These are phyloP conservation scores for Rosa lucieae DNA, from an alignment of 306 rosid species.

Conservation along the genomic window DNA sequence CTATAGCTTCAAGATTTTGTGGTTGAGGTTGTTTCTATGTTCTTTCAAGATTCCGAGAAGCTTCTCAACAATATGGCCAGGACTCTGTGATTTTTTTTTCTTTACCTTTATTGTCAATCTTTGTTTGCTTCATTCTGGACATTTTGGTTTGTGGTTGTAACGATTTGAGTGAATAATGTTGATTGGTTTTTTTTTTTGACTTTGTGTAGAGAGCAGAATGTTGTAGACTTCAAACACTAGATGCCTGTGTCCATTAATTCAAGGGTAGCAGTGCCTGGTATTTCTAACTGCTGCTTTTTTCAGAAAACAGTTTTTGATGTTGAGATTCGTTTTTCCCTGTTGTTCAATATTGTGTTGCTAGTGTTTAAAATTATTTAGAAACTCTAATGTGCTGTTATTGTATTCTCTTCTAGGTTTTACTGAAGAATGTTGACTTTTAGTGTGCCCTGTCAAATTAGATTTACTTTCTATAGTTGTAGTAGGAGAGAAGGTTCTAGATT, in stretches of 20 bases:
- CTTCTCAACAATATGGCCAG: constrained; percentile 56
- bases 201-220: constrained; percentile 48
- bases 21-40: constrained; percentile 67
- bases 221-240: constrained; percentile 67
- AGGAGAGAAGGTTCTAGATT: no score
- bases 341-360: no score
- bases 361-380: no score
- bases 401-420: no score
- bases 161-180: constrained; percentile 1
- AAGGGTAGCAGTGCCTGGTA: constrained; percentile 89
- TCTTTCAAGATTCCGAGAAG: constrained; percentile 72
- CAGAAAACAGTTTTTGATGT: no score
- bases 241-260: constrained; percentile 71
- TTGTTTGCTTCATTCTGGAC: not conserved
- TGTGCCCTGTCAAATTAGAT: no score
- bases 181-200: constrained; percentile 2
- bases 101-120: not conserved
- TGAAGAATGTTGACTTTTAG: no score
- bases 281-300: not conserved
- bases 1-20: constrained; percentile 54
- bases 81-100: constrained; percentile 46
- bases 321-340: no score
- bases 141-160: not conserved
- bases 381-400: no score
- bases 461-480: no score